Percentiles rank a stretch among this genome's conserved stretches.
phyloP scores from a whole-genome alignment of 1,284 basidiomycete genomes.

The Ustilago loliicola region DNA sequence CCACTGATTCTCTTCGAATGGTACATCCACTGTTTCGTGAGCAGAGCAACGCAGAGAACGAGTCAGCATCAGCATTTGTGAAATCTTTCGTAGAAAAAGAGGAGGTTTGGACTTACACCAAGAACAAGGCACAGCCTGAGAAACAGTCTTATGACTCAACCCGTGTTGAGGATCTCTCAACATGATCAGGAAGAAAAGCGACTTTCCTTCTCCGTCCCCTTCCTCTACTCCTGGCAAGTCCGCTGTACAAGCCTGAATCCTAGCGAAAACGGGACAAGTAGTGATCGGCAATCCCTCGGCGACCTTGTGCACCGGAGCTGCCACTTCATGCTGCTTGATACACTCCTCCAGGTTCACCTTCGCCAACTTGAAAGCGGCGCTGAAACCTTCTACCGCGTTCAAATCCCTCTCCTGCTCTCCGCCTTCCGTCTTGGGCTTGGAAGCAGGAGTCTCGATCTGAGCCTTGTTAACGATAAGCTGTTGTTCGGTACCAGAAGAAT shows the following conservation, averaged over 20 bases:
- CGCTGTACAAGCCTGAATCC: slow-evolving; percentile 80
- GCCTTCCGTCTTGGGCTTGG: slow-evolving; percentile 35
- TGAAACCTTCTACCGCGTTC: slow-evolving; percentile 85
- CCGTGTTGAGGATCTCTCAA: slow-evolving; percentile 64
- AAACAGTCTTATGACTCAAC: slow-evolving; percentile 63
- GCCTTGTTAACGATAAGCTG: slow-evolving; percentile 66
- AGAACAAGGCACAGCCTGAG: slow-evolving; percentile 62
- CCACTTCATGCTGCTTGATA: slow-evolving; percentile 79
- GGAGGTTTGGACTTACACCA: slow-evolving; percentile 58
- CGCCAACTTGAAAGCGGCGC: slow-evolving; percentile 83
- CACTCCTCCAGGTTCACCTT: slow-evolving; percentile 80
- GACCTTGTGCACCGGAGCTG: slow-evolving; percentile 25
- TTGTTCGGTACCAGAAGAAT: slow-evolving; percentile 50
- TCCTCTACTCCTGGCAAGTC: slow-evolving; percentile 40
- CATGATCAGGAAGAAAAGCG: slow-evolving; percentile 62
- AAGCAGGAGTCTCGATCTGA: slow-evolving; percentile 33
- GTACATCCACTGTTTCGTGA: slow-evolving; percentile 57
- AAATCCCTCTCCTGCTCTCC: slow-evolving; percentile 75
- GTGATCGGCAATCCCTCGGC: slow-evolving; percentile 77
- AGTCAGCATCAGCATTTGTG: not conserved
- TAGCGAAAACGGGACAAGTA: slow-evolving; percentile 90
- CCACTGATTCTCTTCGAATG: slow-evolving; percentile 66
- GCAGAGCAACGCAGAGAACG: not conserved
- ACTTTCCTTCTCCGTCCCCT: slow-evolving; percentile 12
- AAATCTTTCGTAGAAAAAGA: not conserved